phyloP scores from a whole-genome alignment of 192 early-diverging fungal genomes.

The Rhizoclosmatium sp. region DNA sequence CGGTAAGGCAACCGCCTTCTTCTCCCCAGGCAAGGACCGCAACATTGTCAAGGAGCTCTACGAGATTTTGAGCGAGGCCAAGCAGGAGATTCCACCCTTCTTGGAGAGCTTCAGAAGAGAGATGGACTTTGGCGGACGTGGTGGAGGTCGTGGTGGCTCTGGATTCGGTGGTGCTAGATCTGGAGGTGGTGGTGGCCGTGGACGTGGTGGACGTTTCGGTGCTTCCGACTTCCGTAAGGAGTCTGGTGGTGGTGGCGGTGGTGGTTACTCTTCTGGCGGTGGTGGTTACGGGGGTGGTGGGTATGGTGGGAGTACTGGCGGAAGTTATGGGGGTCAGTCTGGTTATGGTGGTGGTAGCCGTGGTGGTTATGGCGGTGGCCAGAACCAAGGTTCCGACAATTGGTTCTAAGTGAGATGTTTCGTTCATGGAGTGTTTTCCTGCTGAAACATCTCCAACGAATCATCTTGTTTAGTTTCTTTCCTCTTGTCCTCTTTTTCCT shows the following conservation, averaged over 20 bases:
- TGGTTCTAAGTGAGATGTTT: conserved; percentile 33
- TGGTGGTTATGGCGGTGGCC: conserved; percentile 23
- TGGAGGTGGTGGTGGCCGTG: conserved; percentile 37
- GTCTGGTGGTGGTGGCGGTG: conserved; percentile 20
- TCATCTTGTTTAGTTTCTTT: conserved; percentile 6
- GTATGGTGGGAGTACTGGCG: conserved; percentile 36
- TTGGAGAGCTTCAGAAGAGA: conserved; percentile 68
- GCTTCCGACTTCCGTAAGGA: conserved; percentile 49
- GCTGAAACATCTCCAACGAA: background rate
- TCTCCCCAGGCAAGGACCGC: conserved; percentile 85
- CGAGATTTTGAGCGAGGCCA: conserved; percentile 90
- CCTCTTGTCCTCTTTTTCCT: conserved; percentile 9
- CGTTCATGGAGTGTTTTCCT: background rate
- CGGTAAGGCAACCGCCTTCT: conserved; percentile 93
- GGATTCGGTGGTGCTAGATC: conserved; percentile 47
- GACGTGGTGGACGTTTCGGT: conserved; percentile 46
- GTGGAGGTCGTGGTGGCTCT: conserved; percentile 64
- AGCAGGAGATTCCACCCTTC: conserved; percentile 91
- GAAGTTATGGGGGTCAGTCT: conserved; percentile 13
- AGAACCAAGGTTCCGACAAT: conserved; percentile 30
- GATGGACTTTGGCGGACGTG: conserved; percentile 47
- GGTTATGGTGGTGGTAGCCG: conserved; percentile 37
- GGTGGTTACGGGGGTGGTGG: conserved; percentile 40
- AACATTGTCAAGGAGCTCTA: conserved; percentile 84
- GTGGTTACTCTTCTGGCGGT: conserved; percentile 28